Conservation (phyloP, 768 basidiomycete species). For the Pseudohyphozyma bogoriensis region DNA sequence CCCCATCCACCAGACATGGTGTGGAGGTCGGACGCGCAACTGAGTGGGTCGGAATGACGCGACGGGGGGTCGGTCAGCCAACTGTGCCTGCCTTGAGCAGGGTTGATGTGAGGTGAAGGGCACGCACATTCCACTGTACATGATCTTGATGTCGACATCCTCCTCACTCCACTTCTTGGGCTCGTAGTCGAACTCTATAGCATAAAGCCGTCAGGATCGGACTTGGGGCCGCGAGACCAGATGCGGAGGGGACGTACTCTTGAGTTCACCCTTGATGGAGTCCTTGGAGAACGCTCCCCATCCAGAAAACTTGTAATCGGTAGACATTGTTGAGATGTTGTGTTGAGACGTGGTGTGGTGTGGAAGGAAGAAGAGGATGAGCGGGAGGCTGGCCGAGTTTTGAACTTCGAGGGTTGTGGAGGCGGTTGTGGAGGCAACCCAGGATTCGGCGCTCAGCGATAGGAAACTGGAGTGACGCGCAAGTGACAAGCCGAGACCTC, state of each 20-base stretch:
- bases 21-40: slow-evolving; percentile 34
- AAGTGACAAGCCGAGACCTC: too few relatives aligned
- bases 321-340: not conserved
- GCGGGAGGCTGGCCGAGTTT: too few relatives aligned
- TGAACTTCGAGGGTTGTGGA: too few relatives aligned
- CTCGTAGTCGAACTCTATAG: slow-evolving; percentile 41
- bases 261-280: slow-evolving; percentile 17
- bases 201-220: not conserved
- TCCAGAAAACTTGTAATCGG: slow-evolving; percentile 16
- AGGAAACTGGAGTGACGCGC: too few relatives aligned
- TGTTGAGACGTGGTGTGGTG: not conserved
- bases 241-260: too few relatives aligned
- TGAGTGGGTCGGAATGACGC: too few relatives aligned
- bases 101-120: too few relatives aligned
- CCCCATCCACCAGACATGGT: slow-evolving; percentile 46
- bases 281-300: slow-evolving; percentile 7
- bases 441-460: too few relatives aligned
- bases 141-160: slow-evolving; percentile 47
- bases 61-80: too few relatives aligned
- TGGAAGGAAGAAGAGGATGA: not conserved
- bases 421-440: too few relatives aligned
- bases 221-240: not conserved
- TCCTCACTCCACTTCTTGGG: slow-evolving; percentile 49
- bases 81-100: too few relatives aligned
- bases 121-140: slow-evolving; percentile 3